Evolutionary conservation across 1,284 basidiomycete species (phyloP).

Genomic region (Malassezia dermatis): DNA sequence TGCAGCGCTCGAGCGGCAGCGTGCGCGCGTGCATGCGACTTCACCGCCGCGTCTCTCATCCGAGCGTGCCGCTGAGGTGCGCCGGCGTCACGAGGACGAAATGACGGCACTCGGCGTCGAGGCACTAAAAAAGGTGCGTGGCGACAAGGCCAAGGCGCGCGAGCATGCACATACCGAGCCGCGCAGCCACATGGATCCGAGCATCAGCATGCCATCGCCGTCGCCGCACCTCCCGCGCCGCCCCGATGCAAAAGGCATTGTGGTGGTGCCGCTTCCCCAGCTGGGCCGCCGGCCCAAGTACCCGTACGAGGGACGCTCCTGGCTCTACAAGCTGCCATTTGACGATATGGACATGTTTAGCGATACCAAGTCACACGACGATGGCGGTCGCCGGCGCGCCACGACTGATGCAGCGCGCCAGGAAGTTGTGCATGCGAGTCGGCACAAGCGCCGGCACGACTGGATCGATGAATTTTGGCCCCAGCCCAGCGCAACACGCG

Average conservation of each 20-base stretch:
- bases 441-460: slow-evolving; percentile 12
- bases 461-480: slow-evolving; percentile 15
- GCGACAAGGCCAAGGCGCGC: slow-evolving; percentile 16
- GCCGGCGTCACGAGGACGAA: slow-evolving; percentile 39
- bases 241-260: slow-evolving; percentile 37
- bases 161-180: neutral
- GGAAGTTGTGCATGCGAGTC: slow-evolving; percentile 34
- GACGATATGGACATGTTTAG: slow-evolving; percentile 27
- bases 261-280: slow-evolving; percentile 40
- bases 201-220: slow-evolving; percentile 34
- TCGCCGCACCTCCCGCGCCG: slow-evolving; percentile 34
- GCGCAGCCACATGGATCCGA: slow-evolving; percentile 16
- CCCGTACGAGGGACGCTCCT: slow-evolving; percentile 38
- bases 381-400: slow-evolving; percentile 18
- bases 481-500: slow-evolving; percentile 9
- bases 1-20: slow-evolving; percentile 31
- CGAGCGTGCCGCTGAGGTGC: slow-evolving; percentile 31
- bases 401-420: slow-evolving; percentile 41
- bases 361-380: slow-evolving; percentile 28
- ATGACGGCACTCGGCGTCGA: slow-evolving; percentile 40
- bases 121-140: slow-evolving; percentile 28
- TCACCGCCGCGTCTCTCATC: slow-evolving; percentile 18
- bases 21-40: slow-evolving; percentile 16
- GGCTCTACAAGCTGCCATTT: slow-evolving; percentile 13
- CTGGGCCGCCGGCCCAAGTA: slow-evolving; percentile 37